Percentiles rank a stretch among this genome's conserved stretches.
phyloP scores from a whole-genome alignment of 257 asterid genomes.

The Primulina eburnea region DNA sequence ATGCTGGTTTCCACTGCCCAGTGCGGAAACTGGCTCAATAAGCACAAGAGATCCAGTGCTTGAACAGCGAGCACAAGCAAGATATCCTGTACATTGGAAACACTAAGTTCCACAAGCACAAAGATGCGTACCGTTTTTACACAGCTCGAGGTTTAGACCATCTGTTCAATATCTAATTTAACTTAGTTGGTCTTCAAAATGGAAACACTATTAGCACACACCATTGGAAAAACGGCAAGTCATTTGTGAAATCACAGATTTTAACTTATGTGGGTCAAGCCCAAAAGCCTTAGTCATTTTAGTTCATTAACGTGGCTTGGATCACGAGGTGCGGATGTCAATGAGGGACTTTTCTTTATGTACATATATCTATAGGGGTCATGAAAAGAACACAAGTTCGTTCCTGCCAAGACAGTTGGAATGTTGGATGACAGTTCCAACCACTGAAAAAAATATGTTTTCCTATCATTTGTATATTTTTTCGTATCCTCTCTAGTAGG shows the following conservation, averaged over 20 bases:
- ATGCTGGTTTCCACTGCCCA: constrained; percentile 48
- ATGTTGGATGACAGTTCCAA: not conserved
- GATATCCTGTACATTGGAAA: constrained; percentile 58
- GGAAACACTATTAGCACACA: not conserved
- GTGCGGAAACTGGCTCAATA: constrained; percentile 62
- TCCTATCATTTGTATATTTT: not conserved
- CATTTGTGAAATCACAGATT: not conserved
- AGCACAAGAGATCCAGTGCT: constrained; percentile 79
- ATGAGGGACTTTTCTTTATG: not conserved
- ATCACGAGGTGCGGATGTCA: not conserved
- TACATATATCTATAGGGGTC: not conserved
- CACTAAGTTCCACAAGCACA: constrained; percentile 21
- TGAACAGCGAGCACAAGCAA: constrained; percentile 94
- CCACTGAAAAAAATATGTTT: too few species aligned
- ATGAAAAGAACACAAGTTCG: not conserved
- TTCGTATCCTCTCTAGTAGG: not conserved
- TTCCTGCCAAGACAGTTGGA: not conserved
- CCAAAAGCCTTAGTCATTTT: not conserved
- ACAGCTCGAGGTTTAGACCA: not conserved
- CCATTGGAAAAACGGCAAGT: not conserved
- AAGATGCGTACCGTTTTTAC: constrained; percentile 21
- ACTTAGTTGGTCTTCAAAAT: not conserved
- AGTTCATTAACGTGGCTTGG: too few species aligned
- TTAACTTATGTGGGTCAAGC: not conserved
- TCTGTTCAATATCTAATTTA: not conserved